Conservation (phyloP, 495 filamentous ascomycete species). For the Penicillium bialowiezense region DNA sequence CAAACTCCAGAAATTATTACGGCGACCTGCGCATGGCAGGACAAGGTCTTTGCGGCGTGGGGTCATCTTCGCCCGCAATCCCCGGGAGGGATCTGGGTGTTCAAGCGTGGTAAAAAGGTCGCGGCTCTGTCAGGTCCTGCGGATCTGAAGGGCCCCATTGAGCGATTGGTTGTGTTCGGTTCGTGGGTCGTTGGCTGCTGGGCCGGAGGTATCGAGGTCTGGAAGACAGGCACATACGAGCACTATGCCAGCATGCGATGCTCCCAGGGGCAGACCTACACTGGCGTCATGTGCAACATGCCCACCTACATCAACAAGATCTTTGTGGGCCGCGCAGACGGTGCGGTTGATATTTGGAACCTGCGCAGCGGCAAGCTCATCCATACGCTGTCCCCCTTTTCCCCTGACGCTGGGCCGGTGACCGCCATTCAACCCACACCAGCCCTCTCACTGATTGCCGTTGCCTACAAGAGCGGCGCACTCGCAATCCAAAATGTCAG, state of each 20-base stretch:
- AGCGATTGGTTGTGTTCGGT: conserved; percentile 77
- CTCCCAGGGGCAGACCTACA: conserved; percentile 55
- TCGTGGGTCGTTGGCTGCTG: conserved; percentile 87
- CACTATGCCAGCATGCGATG: conserved; percentile 79
- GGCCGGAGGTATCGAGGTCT: conserved; percentile 74
- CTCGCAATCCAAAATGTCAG: conserved; percentile 78
- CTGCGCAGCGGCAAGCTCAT: conserved; percentile 84
- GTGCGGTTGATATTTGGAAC: conserved; percentile 97
- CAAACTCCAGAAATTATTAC: conserved; percentile 84
- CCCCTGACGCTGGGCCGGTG: conserved; percentile 65
- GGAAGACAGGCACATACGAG: conserved; percentile 79
- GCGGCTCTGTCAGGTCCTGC: conserved; percentile 65
- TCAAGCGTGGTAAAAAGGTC: conserved; percentile 87
- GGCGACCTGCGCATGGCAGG: conserved; percentile 83
- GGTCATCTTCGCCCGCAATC: conserved; percentile 50
- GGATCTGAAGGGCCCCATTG: conserved; percentile 63
- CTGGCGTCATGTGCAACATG: conserved; percentile 73
- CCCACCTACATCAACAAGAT: conserved; percentile 96
- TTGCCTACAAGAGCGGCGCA: conserved; percentile 77
- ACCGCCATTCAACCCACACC: conserved; percentile 81
- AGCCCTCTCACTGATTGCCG: conserved; percentile 78
- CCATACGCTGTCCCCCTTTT: conserved; percentile 74
- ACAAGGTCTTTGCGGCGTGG: conserved; percentile 84
- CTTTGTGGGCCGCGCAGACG: conserved; percentile 79
- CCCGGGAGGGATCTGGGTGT: conserved; percentile 79